A percentile compares a stretch with the other conserved stretches of the same genome.
These are phyloP conservation scores for Cytospora piceae DNA, from an alignment of 2,329 filamentous ascomycete species.

Conservation along the genomic window DNA sequence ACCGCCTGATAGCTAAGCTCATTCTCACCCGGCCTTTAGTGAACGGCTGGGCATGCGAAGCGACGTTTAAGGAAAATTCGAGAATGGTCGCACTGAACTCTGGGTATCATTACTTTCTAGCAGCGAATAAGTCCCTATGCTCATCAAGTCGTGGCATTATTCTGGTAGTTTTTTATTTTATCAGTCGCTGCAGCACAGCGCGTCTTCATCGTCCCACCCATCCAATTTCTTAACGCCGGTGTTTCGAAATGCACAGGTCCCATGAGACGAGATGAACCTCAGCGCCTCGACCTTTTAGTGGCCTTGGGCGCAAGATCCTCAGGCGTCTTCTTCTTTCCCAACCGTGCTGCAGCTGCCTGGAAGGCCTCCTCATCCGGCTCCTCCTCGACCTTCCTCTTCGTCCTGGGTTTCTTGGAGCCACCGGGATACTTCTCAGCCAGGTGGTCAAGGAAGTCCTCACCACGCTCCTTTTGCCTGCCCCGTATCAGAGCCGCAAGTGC, in stretches of 20 bases:
- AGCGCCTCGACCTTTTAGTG: constrained; percentile 31
- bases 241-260: neutral
- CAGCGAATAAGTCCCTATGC: neutral
- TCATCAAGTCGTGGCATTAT: neutral
- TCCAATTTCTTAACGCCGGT: constrained; percentile 22
- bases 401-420: constrained; percentile 50
- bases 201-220: neutral
- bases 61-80: neutral
- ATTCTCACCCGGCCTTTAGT: neutral
- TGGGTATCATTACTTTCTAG: neutral
- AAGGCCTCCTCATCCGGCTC: constrained; percentile 64
- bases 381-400: constrained; percentile 61
- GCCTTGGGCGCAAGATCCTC: constrained; percentile 28
- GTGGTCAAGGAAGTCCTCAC: constrained; percentile 67
- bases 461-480: constrained; percentile 67
- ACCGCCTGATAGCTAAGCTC: neutral
- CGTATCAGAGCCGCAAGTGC: constrained; percentile 73
- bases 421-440: constrained; percentile 76
- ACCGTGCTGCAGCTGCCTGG: constrained; percentile 57
- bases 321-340: constrained; percentile 43
- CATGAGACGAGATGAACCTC: constrained; percentile 24
- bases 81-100: neutral
- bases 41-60: neutral
- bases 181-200: neutral
- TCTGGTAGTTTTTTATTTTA: no score